Evolutionary conservation across 73 alveolate genomes (phyloP), one percentile per base, ranked within the genome.

Genomic region (Strombidium stylifer): DNA sequence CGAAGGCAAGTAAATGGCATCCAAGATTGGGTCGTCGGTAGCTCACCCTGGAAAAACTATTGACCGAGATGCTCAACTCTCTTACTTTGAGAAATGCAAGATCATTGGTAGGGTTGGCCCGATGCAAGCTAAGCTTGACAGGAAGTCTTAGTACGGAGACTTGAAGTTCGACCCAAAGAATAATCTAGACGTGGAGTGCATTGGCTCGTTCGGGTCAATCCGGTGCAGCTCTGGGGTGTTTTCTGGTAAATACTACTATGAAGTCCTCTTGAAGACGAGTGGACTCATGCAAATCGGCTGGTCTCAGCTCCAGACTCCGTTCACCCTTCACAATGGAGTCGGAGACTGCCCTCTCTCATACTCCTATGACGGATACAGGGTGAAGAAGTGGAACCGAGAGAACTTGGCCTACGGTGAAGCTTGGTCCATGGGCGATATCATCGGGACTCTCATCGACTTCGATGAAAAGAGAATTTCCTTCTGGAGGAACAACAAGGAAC

Each of bases 231-330:
- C 79, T 56, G 86, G 90, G 34, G 76, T 86, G 3, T 54, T 68
- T 48, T 4, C n/a, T 10, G 96, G 96, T 7, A 73, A 73, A 58
- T 86, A 84, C 80, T 66, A 75, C 59, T 86, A 81, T 81, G 96
- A 86, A 60, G 89, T 72, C 3, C 54, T 68, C n/a, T 30, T 86
- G 35, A 20, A 65, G 57, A 62, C 96, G 21, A 45, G 70, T 35
- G 96, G 96, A 11, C 51, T 86, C 40, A 71, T 77, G 84, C 77
- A 86, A 79, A 80, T 86, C 18, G 96, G 96, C 12, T 81, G 86
- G 81, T 58, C 87, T 16, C 83, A 77, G 45, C 44, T 86, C 15
- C 69, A 28, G 20, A 86, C 96, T 0, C 73, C 65, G 0, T 81
- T 86, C 66, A 31, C 39, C 8, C 70, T 54, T 6, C 55, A 67